Evolutionary conservation across 257 asterid species (phyloP).

Genomic region (Nicotiana sylvestris): DNA sequence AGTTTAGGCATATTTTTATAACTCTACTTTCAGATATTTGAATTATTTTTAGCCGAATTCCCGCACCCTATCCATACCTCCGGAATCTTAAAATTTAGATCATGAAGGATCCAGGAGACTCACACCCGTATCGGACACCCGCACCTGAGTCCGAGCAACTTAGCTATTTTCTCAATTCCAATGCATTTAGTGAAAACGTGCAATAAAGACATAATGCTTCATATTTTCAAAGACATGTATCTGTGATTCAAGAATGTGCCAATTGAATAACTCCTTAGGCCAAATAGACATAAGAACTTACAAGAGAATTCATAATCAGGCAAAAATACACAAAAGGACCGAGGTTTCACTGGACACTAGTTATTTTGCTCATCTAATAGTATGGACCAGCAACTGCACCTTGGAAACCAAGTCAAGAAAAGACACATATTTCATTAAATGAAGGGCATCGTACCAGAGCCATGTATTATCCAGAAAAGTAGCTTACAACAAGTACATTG

Average conservation of each 20-base stretch:
- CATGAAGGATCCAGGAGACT: too few species aligned
- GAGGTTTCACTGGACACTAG: neutral
- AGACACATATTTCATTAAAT: neutral
- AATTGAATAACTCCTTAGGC: neutral
- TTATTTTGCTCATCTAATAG: slow-evolving; percentile 3
- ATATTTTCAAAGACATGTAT: neutral
- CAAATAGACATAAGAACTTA: neutral
- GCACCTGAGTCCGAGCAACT: too few species aligned
- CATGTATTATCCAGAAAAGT: neutral
- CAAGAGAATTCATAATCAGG: neutral
- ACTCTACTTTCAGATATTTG: too few species aligned
- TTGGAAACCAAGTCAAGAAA: neutral
- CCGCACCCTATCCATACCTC: too few species aligned
- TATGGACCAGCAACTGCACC: neutral
- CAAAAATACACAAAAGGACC: neutral
- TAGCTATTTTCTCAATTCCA: neutral
- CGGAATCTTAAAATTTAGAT: too few species aligned
- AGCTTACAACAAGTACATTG: slow-evolving; percentile 4
- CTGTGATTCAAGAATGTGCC: neutral
- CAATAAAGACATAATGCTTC: neutral
- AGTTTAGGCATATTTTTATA: too few species aligned
- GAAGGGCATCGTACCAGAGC: neutral
- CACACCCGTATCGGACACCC: too few species aligned
- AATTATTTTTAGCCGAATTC: too few species aligned
- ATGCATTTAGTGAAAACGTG: neutral